A percentile compares a stretch with the other conserved stretches of the same genome.
Evolutionary conservation across 352 stramenopile genomes (phyloP).

Genomic region (Globisporangium acanthophoron): DNA sequence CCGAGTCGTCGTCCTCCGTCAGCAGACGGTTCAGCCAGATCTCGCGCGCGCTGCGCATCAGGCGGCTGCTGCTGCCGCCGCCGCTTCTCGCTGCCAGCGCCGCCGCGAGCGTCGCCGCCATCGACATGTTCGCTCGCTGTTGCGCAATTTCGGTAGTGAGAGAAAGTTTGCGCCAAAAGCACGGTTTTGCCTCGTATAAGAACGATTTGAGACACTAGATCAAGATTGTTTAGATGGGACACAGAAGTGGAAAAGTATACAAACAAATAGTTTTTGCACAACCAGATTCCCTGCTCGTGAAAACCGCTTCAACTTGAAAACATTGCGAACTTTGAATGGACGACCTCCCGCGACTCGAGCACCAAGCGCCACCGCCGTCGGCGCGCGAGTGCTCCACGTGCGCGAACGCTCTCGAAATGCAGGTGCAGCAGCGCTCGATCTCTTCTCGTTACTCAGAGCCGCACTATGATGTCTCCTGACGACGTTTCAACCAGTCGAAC

Average conservation of each 20-base stretch:
- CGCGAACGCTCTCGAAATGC: not conserved
- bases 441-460: not conserved
- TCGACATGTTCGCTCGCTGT: not conserved
- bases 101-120: not conserved
- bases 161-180: not conserved
- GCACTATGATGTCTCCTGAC: not conserved
- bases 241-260: not conserved
- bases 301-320: too few relatives aligned
- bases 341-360: too few relatives aligned
- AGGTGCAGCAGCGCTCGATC: not conserved
- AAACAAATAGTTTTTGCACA: too few relatives aligned
- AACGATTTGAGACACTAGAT: not conserved
- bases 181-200: not conserved
- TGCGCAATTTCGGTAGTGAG: not conserved
- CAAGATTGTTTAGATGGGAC: not conserved
- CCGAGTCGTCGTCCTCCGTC: conserved; percentile 23
- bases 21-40: conserved; percentile 4
- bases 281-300: too few relatives aligned
- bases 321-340: too few relatives aligned
- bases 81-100: not conserved
- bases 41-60: conserved; percentile 3
- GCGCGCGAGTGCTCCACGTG: too few relatives aligned
- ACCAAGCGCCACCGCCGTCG: too few relatives aligned
- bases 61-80: conserved; percentile 3
- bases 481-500: not conserved